A percentile compares a stretch with the other conserved stretches of the same genome.
Evolutionary conservation across 768 basidiomycete species (phyloP).

Genomic region (Trametes maxima): DNA sequence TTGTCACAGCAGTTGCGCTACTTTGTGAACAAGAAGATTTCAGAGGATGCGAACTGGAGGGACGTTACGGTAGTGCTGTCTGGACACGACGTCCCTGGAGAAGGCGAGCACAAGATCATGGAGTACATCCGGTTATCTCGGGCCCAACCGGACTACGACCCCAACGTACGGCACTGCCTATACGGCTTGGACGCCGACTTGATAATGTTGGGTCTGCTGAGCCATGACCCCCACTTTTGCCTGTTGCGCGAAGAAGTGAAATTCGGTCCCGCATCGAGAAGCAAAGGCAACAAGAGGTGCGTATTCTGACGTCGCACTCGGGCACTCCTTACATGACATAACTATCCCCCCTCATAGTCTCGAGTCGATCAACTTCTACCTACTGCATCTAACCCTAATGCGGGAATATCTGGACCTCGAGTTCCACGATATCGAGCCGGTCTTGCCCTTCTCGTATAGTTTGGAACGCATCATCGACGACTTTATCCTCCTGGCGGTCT

Average conservation of each 20-base stretch:
- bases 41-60: slow-evolving; percentile 95
- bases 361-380: slow-evolving; percentile 89
- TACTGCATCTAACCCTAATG: slow-evolving; percentile 91
- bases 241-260: slow-evolving; percentile 97
- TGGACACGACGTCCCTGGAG: slow-evolving; percentile 97
- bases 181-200: slow-evolving; percentile 98
- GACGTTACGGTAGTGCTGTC: slow-evolving; percentile 90
- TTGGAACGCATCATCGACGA: slow-evolving; percentile 97
- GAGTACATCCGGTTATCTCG: slow-evolving; percentile 95
- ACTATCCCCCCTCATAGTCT: slow-evolving; percentile 39
- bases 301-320: neutral
- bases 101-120: slow-evolving; percentile 99
- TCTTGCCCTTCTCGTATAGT: slow-evolving; percentile 79
- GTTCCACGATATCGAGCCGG: slow-evolving; percentile 71
- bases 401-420: slow-evolving; percentile 98
- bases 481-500: slow-evolving; percentile 94
- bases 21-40: slow-evolving; percentile 97
- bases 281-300: slow-evolving; percentile 65
- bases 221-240: slow-evolving; percentile 99
- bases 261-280: slow-evolving; percentile 81
- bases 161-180: slow-evolving; percentile 95
- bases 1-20: slow-evolving; percentile 93
- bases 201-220: slow-evolving; percentile 96
- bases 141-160: slow-evolving; percentile 95
- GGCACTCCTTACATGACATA: neutral